A percentile compares a stretch with the other conserved stretches of the same genome.
These are phyloP conservation scores for Curvularia sp. DNA, from an alignment of 2,329 filamentous ascomycete genomes.

Conservation along the genomic window DNA sequence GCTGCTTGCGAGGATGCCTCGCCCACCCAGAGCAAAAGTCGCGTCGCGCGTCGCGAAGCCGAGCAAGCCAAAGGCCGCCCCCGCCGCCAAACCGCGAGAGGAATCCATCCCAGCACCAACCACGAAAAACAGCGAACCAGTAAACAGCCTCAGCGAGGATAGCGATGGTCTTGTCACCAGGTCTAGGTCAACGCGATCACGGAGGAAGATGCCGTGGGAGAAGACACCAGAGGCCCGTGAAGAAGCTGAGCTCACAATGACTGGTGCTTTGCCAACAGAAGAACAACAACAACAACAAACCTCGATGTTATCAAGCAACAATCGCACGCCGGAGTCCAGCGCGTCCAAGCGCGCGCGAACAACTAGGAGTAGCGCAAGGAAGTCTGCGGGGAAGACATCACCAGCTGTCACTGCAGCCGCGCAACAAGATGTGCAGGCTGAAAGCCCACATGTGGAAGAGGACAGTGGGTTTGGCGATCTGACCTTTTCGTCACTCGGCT, in stretches of 20 bases:
- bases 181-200: constrained; percentile 31
- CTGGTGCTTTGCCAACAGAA: constrained; percentile 44
- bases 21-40: constrained; percentile 49
- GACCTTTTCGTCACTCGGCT: constrained; percentile 45
- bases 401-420: constrained; percentile 11
- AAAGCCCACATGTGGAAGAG: constrained; percentile 23
- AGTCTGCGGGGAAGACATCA: constrained; percentile 25
- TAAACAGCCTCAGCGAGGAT: constrained; percentile 46
- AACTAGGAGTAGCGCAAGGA: constrained; percentile 29
- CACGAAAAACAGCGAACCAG: constrained; percentile 22
- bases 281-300: constrained; percentile 5
- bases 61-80: constrained; percentile 27
- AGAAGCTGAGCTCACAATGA: constrained; percentile 46
- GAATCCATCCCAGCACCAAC: constrained; percentile 29
- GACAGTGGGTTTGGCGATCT: constrained; percentile 45
- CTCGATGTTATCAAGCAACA: constrained; percentile 15
- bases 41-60: constrained; percentile 45
- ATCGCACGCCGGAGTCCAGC: constrained; percentile 33
- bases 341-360: constrained; percentile 25
- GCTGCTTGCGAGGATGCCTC: constrained; percentile 41
- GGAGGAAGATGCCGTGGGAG: constrained; percentile 29
- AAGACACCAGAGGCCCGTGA: constrained; percentile 27
- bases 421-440: constrained; percentile 21
- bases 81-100: constrained; percentile 28
- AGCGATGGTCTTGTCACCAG: constrained; percentile 48